Base-by-base conservation (phyloP, 2,329 filamentous ascomycete species). In the Colletotrichum theobromicola region DNA sequence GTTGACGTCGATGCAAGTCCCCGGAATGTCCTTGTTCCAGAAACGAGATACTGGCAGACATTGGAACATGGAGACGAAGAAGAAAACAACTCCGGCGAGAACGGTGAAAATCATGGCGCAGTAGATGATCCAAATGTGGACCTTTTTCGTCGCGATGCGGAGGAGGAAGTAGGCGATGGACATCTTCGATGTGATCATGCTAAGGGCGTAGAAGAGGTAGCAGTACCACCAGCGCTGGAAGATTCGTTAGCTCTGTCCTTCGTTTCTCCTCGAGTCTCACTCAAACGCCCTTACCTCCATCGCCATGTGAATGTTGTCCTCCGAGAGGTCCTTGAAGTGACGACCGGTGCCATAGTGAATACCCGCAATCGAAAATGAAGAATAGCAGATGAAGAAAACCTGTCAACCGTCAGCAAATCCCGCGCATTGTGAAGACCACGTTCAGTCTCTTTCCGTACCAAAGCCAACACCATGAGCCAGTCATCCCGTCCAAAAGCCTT, bases 161-260 rank as follows among this genome's bases (percentile, higher is more conserved):
- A 86, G 79, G 24, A 87, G 80, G 67, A 87, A 85, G 70, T 79
- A 82, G n/a, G 82, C 84, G 75, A 87, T 86, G 34, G 85, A 87
- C 18, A 86, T 78, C 72, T 87, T 87, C 67, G 82, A 83, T 13
- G 80, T 69, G 21, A 84, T 80, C 83, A 85, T 84, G 24, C 80
- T 77, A 34, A 81, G 57, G 58, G 80, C 81, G 77, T 84, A 85
- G 80, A 80, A 82, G 21, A 84, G 73, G 62, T 84, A 84, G 76
- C 83, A 84, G 71, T 81, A 81, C 83, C 83, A 85, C 83, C 83
- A 85, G 55, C 77, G 83, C 79, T 82, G 21, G 6, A 7, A 37
- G 7, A 79, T 63, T 74, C 78, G 15, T 74, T 67, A 62, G 60
- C 12, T n/a, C 21, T 28, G 32, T 42, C 2, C 7, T 58, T 69